Conservation (phyloP, 345 rosid species). For the Sonneratia caseolaris region DNA sequence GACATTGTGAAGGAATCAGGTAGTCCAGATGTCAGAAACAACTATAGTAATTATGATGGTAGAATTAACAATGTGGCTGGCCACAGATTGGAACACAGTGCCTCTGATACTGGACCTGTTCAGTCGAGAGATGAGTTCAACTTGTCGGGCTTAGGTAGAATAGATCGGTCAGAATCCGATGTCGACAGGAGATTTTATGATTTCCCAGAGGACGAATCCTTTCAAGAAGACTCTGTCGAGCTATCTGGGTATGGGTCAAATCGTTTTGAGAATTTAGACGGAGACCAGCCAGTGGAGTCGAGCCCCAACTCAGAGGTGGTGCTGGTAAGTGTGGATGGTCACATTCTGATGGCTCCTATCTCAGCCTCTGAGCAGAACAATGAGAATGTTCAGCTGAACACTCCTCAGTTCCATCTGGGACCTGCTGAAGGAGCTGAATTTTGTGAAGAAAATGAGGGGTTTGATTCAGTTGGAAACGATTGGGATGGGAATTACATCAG, state of each 20-base stretch:
- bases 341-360: constrained; percentile 68
- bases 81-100: constrained; percentile 49
- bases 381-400: constrained; percentile 43
- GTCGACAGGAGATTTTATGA: constrained; percentile 54
- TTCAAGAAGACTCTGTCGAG: constrained; percentile 34
- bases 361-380: constrained; percentile 50
- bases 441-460: constrained; percentile 50
- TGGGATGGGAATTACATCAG: constrained; percentile 42
- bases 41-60: constrained; percentile 11
- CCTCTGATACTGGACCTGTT: constrained; percentile 47
- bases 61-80: constrained; percentile 13
- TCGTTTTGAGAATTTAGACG: constrained; percentile 38
- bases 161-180: constrained; percentile 74
- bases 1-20: constrained; percentile 18
- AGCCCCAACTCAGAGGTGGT: constrained; percentile 59
- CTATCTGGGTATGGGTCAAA: constrained; percentile 48
- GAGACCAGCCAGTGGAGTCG: constrained; percentile 34
- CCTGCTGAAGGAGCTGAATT: constrained; percentile 56
- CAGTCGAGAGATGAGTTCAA: constrained; percentile 32
- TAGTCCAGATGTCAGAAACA: constrained; percentile 10
- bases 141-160: constrained; percentile 21
- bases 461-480: constrained; percentile 37
- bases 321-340: constrained; percentile 83
- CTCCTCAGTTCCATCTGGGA: constrained; percentile 78
- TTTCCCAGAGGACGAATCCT: constrained; percentile 52